phyloP scores from a whole-genome alignment of 257 asterid species.

The Apocynum venetum region DNA sequence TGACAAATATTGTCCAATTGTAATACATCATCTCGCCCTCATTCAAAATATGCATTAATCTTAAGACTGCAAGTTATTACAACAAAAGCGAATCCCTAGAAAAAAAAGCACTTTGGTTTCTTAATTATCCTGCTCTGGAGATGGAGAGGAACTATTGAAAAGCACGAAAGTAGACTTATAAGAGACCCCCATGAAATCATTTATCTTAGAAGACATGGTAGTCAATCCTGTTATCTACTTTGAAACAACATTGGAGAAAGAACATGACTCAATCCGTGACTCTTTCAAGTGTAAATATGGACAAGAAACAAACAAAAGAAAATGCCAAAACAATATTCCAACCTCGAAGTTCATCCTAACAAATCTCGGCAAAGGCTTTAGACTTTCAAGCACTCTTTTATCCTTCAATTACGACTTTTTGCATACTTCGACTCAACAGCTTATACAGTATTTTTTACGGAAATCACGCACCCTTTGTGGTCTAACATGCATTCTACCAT shows the following conservation, averaged over 20 bases:
- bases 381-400: constrained; percentile 11
- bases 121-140: too few relatives aligned
- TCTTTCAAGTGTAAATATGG: constrained; percentile 2
- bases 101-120: too few relatives aligned
- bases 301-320: constrained; percentile 8
- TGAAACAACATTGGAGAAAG: constrained; percentile 1
- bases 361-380: background rate
- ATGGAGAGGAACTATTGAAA: background rate
- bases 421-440: background rate
- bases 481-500: background rate
- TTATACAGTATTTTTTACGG: constrained; percentile 6
- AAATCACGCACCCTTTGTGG: constrained; percentile 30
- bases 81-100: too few relatives aligned
- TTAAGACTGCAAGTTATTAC: background rate
- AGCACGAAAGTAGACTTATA: too few relatives aligned
- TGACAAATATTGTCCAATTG: background rate
- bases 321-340: constrained; percentile 29
- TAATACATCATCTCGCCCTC: too few relatives aligned
- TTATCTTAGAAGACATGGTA: too few relatives aligned
- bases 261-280: constrained; percentile 29
- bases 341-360: constrained; percentile 15
- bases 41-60: background rate
- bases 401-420: constrained; percentile 30
- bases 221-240: background rate
- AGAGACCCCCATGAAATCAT: background rate